These are phyloP conservation scores for Pleurotus ostreatus DNA, from an alignment of 768 basidiomycete genomes.

Conservation along the genomic window DNA sequence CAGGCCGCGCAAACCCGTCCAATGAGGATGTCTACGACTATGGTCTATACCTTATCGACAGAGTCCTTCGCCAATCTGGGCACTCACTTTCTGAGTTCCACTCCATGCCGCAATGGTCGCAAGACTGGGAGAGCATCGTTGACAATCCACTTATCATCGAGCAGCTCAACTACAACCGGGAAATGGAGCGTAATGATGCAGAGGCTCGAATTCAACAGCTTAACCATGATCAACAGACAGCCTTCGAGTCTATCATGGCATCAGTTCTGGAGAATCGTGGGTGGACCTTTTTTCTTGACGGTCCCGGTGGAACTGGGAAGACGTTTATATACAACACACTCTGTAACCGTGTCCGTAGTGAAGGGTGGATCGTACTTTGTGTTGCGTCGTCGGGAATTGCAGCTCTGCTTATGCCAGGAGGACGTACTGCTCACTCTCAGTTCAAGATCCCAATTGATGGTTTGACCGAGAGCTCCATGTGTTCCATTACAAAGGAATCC, in stretches of 20 bases:
- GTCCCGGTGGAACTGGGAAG: constrained; percentile 41
- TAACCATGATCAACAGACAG: constrained; percentile 15
- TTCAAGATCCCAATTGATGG: constrained; percentile 44
- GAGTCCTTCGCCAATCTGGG: too few species aligned
- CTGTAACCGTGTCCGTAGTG: constrained; percentile 20
- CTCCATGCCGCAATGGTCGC: too few species aligned
- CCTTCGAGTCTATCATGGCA: constrained; percentile 22
- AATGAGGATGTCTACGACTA: too few species aligned
- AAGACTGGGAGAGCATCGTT: too few species aligned
- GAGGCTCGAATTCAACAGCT: too few species aligned
- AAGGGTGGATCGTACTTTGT: constrained; percentile 35
- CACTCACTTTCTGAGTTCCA: background rate
- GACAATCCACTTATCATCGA: too few species aligned
- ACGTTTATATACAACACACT: constrained; percentile 39
- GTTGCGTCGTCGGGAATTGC: constrained; percentile 30
- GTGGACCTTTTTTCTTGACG: constrained; percentile 20
- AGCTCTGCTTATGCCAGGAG: constrained; percentile 23
- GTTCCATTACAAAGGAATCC: constrained; percentile 28
- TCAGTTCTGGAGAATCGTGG: constrained; percentile 21
- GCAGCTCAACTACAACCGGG: too few species aligned
- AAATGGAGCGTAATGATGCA: too few species aligned
- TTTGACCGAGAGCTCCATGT: constrained; percentile 22
- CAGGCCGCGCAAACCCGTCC: too few species aligned
- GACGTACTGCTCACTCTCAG: constrained; percentile 41
- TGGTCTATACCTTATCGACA: too few species aligned